Evolutionary conservation across 331 rosid species (phyloP).

Genomic region (Erythrophleum ivorense): DNA sequence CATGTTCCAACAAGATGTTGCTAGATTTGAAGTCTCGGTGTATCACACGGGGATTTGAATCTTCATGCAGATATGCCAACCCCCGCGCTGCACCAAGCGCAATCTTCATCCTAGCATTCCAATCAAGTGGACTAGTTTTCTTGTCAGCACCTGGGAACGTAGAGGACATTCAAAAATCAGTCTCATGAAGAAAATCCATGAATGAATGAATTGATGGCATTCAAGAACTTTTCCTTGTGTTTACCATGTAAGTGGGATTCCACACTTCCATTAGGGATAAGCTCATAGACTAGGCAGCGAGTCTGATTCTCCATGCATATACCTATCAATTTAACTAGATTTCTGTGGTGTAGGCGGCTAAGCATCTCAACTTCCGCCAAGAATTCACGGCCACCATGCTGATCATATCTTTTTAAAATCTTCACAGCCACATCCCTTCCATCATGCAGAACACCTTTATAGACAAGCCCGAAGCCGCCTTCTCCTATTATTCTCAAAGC

Average conservation of each 20-base stretch:
- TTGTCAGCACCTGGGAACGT: constrained; percentile 74
- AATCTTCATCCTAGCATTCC: constrained; percentile 90
- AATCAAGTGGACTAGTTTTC: constrained; percentile 80
- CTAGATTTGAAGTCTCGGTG: constrained; percentile 97
- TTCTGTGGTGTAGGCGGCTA: constrained; percentile 92
- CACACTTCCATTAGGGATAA: constrained; percentile 94
- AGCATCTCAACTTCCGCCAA: constrained; percentile 99
- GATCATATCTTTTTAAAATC: constrained; percentile 86
- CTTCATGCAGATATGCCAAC: constrained; percentile 94
- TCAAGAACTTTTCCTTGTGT: constrained; percentile 32
- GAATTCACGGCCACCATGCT: constrained; percentile 87
- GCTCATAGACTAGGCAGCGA: constrained; percentile 92
- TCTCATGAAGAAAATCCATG: constrained; percentile 15
- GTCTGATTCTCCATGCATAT: constrained; percentile 82
- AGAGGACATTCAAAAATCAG: constrained; percentile 31
- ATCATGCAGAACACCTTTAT: constrained; percentile 72
- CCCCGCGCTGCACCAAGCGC: constrained; percentile 97
- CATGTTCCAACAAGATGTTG: constrained; percentile 87
- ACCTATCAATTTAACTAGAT: constrained; percentile 85
- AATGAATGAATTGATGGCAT: neutral
- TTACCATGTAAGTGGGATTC: constrained; percentile 96
- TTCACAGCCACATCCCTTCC: constrained; percentile 93
- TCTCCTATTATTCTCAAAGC: constrained; percentile 88
- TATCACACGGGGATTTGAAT: constrained; percentile 94
- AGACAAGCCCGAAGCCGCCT: constrained; percentile 98